Conservation (phyloP, 1,284 basidiomycete species). For the Termitomyces sp. region DNA sequence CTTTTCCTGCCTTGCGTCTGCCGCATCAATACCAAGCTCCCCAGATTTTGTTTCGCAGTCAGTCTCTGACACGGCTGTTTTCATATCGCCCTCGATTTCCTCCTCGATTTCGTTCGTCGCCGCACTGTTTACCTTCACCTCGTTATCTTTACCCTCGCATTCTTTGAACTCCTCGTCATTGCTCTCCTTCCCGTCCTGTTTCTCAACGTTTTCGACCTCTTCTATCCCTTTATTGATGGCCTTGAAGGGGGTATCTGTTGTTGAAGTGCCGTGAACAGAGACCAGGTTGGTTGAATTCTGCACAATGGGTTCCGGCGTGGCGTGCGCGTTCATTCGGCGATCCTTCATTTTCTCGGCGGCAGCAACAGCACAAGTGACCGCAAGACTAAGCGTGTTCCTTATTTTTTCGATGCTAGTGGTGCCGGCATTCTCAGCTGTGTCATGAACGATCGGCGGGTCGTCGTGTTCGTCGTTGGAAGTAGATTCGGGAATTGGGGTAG, state of each 20-base stretch:
- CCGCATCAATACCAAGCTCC: background rate
- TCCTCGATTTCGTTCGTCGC: background rate
- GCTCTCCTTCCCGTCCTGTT: too few species aligned
- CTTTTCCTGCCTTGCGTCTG: too few species aligned
- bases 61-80: background rate
- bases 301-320: too few species aligned
- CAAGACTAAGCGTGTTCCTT: background rate
- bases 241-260: too few species aligned
- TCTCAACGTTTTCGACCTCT: too few species aligned
- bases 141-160: too few species aligned
- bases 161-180: too few species aligned
- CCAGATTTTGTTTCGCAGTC: background rate
- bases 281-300: too few species aligned
- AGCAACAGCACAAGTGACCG: background rate
- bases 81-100: background rate
- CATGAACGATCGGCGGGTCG: background rate
- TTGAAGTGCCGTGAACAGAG: too few species aligned
- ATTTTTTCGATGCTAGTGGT: background rate
- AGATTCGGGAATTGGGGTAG: background rate
- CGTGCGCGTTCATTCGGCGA: background rate
- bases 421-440: background rate
- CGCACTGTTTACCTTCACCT: too few species aligned
- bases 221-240: too few species aligned
- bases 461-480: background rate
- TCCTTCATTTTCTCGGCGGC: background rate